Evolutionary conservation across 192 early-diverging fungal species (phyloP), one percentile per base, ranked within the genome.

Genomic region (Coemansia sp.): DNA sequence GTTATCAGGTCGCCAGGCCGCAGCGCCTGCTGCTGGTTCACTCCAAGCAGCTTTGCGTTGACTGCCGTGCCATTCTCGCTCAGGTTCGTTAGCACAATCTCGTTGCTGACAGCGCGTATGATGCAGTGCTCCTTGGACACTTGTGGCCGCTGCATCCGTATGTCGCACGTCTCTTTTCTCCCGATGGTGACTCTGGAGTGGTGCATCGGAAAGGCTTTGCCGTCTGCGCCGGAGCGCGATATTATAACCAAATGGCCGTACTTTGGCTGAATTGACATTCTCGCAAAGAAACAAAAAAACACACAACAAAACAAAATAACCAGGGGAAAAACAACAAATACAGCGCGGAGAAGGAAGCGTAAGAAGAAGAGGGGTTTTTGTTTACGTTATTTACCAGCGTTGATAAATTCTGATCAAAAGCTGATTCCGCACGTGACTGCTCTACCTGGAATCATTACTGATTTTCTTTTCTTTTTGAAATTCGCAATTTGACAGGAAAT

Each of bases 111-210:
- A 0, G 57, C 64, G 20, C 65, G 73, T 6, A 82, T 70, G 2
- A 72, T 53, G 39, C 73, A 77, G 65, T 84, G 81, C 60, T 76
- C 68, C 59, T 84, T 78, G 26, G 81, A 78, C 46, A 76, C 81
- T 39, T 75, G 62, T 0, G 67, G 60, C 12, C 53, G 51, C 51
- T 78, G 76, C 64, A 84, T 73, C 16, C 81, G 76, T 15, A 84
- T 84, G 24, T 84, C 76, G 48, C 81, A 84, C 36, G 75, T 84
- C 52, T 77, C 75, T 45, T 62, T 65, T 46, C 72, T 76, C n/a
- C 79, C 79, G 52, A 82, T 82, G 26, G 69, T 44, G 61, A 82
- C 79, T 15, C 68, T 53, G 11, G 67, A 55, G 23, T 61, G 60
- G 68, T 76, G 66, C 60, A 82, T 76, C 46, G 71, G 74, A 34